Conservation (phyloP, 306 rosid genomes). For the Boehmeria nivea region DNA sequence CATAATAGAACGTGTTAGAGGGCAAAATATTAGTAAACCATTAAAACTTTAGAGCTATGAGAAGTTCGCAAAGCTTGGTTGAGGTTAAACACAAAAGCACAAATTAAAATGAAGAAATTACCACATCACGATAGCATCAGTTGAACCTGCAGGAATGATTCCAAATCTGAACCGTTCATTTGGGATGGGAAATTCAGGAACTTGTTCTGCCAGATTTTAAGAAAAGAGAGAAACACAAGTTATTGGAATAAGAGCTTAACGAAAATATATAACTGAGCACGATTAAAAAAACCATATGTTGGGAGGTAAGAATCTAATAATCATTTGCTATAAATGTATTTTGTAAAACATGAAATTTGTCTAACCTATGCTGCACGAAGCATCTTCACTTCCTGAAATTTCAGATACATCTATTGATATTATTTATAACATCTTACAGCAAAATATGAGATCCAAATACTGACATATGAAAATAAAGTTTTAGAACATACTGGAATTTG, state of each 20-base stretch:
- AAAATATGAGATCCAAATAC: constrained; percentile 22
- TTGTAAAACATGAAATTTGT: constrained; percentile 11
- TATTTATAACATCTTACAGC: no score
- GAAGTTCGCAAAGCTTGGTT: constrained; percentile 7
- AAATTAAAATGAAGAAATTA: constrained; percentile 15
- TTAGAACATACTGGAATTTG: constrained; percentile 44
- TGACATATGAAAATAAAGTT: constrained; percentile 18
- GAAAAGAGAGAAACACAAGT: constrained; percentile 4
- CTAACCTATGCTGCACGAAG: constrained; percentile 28
- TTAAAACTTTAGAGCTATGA: not conserved
- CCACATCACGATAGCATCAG: constrained; percentile 96
- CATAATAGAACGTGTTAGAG: not conserved
- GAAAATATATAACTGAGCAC: no score
- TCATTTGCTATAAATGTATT: not conserved
- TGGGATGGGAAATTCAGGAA: constrained; percentile 47
- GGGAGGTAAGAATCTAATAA: no score
- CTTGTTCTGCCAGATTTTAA: constrained; percentile 50
- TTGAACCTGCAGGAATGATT: constrained; percentile 94
- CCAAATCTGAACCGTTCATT: constrained; percentile 71
- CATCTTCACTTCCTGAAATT: constrained; percentile 32
- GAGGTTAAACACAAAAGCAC: no score
- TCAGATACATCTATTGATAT: constrained; percentile 24
- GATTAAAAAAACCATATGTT: not conserved
- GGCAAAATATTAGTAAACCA: not conserved
- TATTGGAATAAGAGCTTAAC: not conserved